These are phyloP conservation scores for Coccomyxa sp. DNA, from an alignment of 139 green algal genomes.

Conservation along the genomic window DNA sequence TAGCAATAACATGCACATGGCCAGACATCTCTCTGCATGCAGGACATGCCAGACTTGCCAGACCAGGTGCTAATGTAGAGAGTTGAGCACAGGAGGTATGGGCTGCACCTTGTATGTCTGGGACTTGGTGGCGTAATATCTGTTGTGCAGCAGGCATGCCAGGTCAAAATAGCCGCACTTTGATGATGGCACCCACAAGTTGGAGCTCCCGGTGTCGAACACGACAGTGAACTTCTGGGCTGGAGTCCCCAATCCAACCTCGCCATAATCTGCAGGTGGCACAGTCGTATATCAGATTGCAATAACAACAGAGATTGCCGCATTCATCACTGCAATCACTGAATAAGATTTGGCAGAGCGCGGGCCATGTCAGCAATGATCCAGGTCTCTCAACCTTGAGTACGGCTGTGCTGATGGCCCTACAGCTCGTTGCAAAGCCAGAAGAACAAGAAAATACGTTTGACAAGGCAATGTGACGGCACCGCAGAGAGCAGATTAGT, in stretches of 20 bases:
- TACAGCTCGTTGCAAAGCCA: too few species aligned
- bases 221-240: conserved; percentile 89
- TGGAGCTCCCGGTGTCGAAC: conserved; percentile 91
- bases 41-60: background rate
- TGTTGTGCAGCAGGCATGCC: conserved; percentile 86
- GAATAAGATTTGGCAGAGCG: too few species aligned
- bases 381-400: too few species aligned
- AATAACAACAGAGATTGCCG: background rate
- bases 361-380: too few species aligned
- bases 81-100: background rate
- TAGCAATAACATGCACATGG: background rate
- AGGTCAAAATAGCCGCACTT: conserved; percentile 87
- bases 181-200: conserved; percentile 90
- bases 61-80: background rate
- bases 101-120: conserved; percentile 64
- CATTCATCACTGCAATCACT: background rate
- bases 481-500: background rate
- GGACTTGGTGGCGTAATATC: conserved; percentile 76
- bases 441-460: too few species aligned
- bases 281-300: background rate
- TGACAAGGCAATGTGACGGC: too few species aligned
- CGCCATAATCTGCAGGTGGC: conserved; percentile 71
- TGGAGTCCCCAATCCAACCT: conserved; percentile 88
- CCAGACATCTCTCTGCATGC: background rate
- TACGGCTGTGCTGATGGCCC: too few species aligned